These are phyloP conservation scores for Podospora conica DNA, from an alignment of 495 filamentous ascomycete genomes.

Conservation along the genomic window DNA sequence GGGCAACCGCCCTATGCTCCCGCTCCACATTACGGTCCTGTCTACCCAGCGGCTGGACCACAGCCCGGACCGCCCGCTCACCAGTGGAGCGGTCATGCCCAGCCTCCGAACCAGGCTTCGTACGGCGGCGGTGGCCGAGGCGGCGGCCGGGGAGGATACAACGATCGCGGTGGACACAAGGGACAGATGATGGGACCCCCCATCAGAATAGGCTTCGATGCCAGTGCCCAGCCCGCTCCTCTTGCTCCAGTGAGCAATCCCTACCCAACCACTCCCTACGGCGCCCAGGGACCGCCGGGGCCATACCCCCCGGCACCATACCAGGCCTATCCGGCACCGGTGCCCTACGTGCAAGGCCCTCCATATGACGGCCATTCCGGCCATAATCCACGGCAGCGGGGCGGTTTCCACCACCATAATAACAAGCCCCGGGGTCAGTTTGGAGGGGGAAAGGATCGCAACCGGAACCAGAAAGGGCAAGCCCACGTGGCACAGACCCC, in stretches of 20 bases:
- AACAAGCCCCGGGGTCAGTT: conserved; percentile 28
- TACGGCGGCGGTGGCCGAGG: conserved; percentile 49
- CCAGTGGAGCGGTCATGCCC: conserved; percentile 29
- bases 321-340: conserved; percentile 33
- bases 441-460: conserved; percentile 40
- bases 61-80: conserved; percentile 32
- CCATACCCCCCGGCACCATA: conserved; percentile 29
- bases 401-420: conserved; percentile 29
- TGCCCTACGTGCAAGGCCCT: conserved; percentile 19
- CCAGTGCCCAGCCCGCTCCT: conserved; percentile 29
- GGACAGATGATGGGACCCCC: conserved; percentile 53
- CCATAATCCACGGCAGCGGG: conserved; percentile 32
- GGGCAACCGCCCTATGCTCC: conserved; percentile 21
- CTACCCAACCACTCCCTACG: conserved; percentile 29
- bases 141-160: conserved; percentile 40
- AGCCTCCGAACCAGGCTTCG: conserved; percentile 35
- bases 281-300: conserved; percentile 25
- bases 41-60: conserved; percentile 28
- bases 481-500: conserved; percentile 29
- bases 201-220: conserved; percentile 53
- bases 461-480: conserved; percentile 34
- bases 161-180: conserved; percentile 41
- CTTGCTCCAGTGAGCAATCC: conserved; percentile 43
- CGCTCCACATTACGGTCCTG: conserved; percentile 29
- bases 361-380: conserved; percentile 31